Base-by-base conservation (phyloP, 441 rosid species). In the Erodium texanum region DNA sequence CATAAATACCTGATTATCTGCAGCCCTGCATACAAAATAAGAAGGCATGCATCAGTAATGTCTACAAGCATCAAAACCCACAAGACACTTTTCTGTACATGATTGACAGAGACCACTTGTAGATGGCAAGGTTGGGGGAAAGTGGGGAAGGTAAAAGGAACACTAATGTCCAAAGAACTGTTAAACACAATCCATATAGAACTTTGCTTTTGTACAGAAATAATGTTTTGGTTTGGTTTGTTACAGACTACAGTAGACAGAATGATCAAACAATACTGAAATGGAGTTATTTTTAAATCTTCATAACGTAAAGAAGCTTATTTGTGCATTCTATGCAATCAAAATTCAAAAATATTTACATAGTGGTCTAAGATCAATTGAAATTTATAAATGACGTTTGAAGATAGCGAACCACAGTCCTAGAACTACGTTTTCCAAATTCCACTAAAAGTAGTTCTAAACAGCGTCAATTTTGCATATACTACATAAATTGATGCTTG, bases 1-100 rank as follows among this genome's bases (percentile, higher is more conserved):
- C 56, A 50, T n/a, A n/a, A 12, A 66, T 83, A 91, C 97, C 93
- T 94, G 97, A 82, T 85, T 91, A 82, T 94, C 99, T 16, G 73
- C 82, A 71, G 99, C 99, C 94, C 99, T 91, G 92, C 83, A 80
- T n/a, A 73, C 20, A 45, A 66, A 74, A 77, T 29, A 77, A 67
- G 66, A 73, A 59, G 67, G 18, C 36, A 34, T 0, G 62, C 67
- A 29, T 76, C 34, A 82, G 80, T 32, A 67, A 70, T 48, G 38
- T 70, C 24, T 43, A 58, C 54, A 68, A 12, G 24, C 15, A 68
- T 38, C 59, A 52, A 50, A 58, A 43, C 18, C 41, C 38, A 48
- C 70, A 24, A 23, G 8, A 52, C n/a, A 50, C 23, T 54, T 65
- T 45, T 58, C 34, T 29, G 34, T 29, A 29, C 34, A 29, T 3